Conservation (phyloP, 73 alveolate species). For the Tetrahymena elliotti region DNA sequence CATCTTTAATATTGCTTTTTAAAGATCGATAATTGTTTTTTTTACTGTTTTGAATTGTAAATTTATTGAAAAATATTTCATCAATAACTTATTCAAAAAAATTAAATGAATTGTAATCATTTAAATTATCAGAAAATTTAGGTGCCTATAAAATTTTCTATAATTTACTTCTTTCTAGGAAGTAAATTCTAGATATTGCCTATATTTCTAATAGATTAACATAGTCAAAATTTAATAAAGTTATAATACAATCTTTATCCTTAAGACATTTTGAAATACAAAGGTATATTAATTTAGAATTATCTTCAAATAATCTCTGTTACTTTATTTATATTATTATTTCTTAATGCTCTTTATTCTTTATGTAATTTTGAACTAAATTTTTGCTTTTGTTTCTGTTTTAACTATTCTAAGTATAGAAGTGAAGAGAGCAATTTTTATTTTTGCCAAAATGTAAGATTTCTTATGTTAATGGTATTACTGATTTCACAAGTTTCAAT, state of each 20-base stretch:
- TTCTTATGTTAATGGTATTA: neutral
- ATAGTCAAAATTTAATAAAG: neutral
- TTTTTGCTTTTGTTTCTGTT: neutral
- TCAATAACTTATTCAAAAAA: neutral
- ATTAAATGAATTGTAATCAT: neutral
- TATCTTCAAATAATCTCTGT: neutral
- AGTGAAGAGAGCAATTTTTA: neutral
- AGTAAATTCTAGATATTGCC: neutral
- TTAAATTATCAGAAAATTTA: neutral
- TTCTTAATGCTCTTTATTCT: neutral
- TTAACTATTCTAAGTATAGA: neutral
- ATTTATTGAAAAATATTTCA: neutral
- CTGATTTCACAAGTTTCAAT: neutral
- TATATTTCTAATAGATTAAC: neutral
- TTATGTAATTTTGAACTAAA: neutral
- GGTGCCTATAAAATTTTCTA: neutral
- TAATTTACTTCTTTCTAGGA: neutral
- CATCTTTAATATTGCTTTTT: neutral
- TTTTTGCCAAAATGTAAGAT: neutral
- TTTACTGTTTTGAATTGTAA: neutral
- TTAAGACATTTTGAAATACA: neutral
- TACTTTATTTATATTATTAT: no score
- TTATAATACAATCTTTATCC: neutral
- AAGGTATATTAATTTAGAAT: neutral
- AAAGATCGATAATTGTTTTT: neutral